phyloP scores from a whole-genome alignment of 176 grass and related monocot species.

The Aegilops sharonensis region DNA sequence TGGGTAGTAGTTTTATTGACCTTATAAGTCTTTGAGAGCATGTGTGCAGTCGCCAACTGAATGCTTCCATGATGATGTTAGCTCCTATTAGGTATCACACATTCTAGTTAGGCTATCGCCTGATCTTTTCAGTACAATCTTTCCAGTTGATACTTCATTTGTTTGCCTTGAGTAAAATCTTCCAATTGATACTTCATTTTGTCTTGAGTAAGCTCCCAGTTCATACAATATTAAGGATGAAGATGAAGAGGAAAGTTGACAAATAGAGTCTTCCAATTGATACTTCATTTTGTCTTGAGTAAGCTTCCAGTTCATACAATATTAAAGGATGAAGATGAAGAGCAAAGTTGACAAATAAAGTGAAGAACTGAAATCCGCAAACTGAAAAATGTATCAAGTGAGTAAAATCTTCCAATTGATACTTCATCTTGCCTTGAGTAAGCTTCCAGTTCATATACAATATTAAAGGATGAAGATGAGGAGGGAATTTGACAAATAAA shows the following conservation, averaged over 20 bases:
- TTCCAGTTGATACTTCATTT: conserved; percentile 19
- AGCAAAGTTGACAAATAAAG: conserved; percentile 17
- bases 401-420: neutral
- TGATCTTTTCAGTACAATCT: neutral
- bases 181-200: conserved; percentile 12
- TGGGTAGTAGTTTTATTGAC: neutral
- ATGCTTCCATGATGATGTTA: neutral
- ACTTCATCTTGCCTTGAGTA: conserved; percentile 2
- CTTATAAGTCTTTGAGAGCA: neutral
- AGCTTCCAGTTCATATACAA: conserved; percentile 9
- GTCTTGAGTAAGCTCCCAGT: neutral
- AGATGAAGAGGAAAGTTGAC: conserved; percentile 18
- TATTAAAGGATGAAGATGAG: conserved; percentile 26
- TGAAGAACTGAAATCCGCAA: no score
- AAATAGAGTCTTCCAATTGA: neutral
- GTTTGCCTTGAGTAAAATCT: neutral
- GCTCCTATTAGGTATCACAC: neutral
- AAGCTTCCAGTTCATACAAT: no score
- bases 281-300: no score
- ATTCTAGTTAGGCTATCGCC: neutral
- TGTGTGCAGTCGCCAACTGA: neutral
- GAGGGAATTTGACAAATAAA: conserved; percentile 14
- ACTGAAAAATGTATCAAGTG: no score
- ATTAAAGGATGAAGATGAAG: conserved; percentile 12
- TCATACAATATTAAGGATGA: conserved; percentile 22